These are phyloP conservation scores for Salix caprea DNA, from an alignment of 345 rosid genomes.

Conservation along the genomic window DNA sequence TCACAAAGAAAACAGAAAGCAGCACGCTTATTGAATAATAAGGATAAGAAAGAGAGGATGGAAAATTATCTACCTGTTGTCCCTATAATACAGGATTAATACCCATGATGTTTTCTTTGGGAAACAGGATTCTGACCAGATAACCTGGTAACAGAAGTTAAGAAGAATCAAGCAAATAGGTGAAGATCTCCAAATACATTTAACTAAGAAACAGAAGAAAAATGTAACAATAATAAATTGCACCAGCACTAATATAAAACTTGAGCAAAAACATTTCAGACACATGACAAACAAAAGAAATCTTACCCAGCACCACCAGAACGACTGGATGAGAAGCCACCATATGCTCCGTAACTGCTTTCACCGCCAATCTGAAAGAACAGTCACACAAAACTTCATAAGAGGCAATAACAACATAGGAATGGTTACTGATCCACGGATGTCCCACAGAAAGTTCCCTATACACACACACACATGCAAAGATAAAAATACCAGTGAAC, in stretches of 20 bases:
- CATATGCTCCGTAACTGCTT: conserved; percentile 36
- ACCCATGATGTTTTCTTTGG: conserved; percentile 39
- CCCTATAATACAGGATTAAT: conserved; percentile 26
- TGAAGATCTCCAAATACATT: background rate
- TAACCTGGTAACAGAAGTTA: conserved; percentile 19
- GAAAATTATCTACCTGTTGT: conserved; percentile 14
- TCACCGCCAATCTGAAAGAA: conserved; percentile 28
- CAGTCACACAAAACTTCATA: background rate
- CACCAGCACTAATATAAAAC: background rate
- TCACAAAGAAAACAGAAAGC: conserved; percentile 1
- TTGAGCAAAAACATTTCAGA: background rate
- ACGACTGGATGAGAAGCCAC: conserved; percentile 34
- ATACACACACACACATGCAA: background rate
- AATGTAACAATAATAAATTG: background rate
- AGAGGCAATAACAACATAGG: background rate
- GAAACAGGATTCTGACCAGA: conserved; percentile 15
- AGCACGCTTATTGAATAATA: conserved; percentile 7
- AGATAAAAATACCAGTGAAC: conserved; percentile 18
- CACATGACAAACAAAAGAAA: background rate
- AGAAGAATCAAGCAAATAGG: conserved; percentile 7
- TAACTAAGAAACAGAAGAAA: background rate
- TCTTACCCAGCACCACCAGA: conserved; percentile 34
- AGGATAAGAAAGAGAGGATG: background rate
- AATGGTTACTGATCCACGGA: background rate
- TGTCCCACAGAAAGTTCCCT: background rate